phyloP scores from a whole-genome alignment of 139 green algal genomes.

The Ulvella scutata region DNA sequence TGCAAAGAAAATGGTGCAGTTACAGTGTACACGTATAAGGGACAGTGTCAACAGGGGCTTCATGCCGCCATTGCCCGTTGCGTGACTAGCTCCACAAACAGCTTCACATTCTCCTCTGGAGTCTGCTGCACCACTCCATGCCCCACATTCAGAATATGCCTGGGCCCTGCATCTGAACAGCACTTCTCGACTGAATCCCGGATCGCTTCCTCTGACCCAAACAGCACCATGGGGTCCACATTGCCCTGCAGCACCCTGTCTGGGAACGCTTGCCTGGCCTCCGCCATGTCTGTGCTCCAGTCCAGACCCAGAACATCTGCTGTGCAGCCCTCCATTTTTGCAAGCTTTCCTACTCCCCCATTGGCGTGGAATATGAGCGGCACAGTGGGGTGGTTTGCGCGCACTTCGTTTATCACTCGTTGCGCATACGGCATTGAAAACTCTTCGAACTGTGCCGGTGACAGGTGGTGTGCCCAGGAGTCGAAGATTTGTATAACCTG shows the following conservation, averaged over 20 bases:
- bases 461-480: constrained; percentile 91
- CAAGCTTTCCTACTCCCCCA: constrained; percentile 81
- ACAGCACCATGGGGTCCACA: constrained; percentile 90
- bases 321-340: constrained; percentile 28
- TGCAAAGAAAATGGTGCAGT: no score
- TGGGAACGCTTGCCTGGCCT: constrained; percentile 36
- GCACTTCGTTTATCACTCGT: constrained; percentile 53
- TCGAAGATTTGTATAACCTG: constrained; percentile 59
- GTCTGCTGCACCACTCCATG: constrained; percentile 84
- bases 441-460: constrained; percentile 73
- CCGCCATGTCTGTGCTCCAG: constrained; percentile 66
- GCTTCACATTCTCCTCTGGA: constrained; percentile 71
- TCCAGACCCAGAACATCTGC: constrained; percentile 87
- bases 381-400: constrained; percentile 53
- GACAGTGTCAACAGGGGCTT: no score
- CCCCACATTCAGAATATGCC: constrained; percentile 90
- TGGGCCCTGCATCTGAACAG: constrained; percentile 38
- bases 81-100: constrained; percentile 86
- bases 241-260: constrained; percentile 42
- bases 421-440: constrained; percentile 89
- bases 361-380: constrained; percentile 97
- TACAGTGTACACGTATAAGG: no score
- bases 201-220: constrained; percentile 55
- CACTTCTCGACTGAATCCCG: constrained; percentile 33
- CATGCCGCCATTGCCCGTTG: no score